A percentile compares a stretch with the other conserved stretches of the same genome.
These are phyloP conservation scores for Mycena belliarum DNA, from an alignment of 768 basidiomycete genomes.

Conservation along the genomic window DNA sequence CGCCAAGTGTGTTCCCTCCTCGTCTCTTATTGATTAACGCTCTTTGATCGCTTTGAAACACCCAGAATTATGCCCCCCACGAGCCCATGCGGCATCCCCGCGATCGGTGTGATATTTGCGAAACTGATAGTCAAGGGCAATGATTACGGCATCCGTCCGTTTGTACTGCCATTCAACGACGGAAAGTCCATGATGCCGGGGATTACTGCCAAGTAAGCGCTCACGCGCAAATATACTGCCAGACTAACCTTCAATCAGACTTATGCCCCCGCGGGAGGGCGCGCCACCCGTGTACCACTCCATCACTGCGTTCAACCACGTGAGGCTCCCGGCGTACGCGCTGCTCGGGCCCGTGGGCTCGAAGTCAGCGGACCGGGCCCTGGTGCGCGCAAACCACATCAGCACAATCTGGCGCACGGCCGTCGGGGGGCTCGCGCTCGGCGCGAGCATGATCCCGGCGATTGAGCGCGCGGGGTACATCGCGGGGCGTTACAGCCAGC, in stretches of 20 bases:
- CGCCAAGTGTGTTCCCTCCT: constrained; percentile 45
- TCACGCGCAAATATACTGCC: too few species aligned
- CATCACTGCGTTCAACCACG: not conserved
- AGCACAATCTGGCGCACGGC: constrained; percentile 3
- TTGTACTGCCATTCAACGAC: not conserved
- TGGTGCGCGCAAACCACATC: not conserved
- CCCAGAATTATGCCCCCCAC: constrained; percentile 6
- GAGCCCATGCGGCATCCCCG: constrained; percentile 1
- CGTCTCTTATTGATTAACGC: not conserved
- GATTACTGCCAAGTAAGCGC: not conserved
- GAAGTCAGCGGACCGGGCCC: not conserved
- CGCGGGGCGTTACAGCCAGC: constrained; percentile 7
- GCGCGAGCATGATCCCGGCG: not conserved
- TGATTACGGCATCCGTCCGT: constrained; percentile 2
- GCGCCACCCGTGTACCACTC: constrained; percentile 2
- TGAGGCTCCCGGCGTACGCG: not conserved
- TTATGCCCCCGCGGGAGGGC: not conserved
- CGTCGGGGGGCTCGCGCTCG: not conserved
- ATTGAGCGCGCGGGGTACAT: not conserved
- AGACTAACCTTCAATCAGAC: too few species aligned
- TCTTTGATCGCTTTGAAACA: not conserved
- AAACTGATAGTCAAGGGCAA: constrained; percentile 1
- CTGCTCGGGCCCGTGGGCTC: not conserved
- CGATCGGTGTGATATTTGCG: not conserved
- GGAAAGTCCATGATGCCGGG: not conserved